Evolutionary conservation across 768 basidiomycete species (phyloP).

Genomic region (Cystobasidium onofrii): DNA sequence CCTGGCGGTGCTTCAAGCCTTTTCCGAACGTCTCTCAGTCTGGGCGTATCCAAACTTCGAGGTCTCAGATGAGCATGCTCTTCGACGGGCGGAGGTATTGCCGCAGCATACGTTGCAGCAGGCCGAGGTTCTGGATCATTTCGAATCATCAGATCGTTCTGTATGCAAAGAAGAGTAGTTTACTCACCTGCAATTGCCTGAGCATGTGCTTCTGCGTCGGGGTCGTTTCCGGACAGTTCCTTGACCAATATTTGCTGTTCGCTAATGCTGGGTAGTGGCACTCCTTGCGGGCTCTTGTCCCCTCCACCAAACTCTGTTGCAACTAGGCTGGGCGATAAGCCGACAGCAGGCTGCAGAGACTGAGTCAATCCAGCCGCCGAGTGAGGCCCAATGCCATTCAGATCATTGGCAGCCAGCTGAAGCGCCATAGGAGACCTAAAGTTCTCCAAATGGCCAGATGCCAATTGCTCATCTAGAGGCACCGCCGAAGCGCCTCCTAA

Average conservation of each 20-base stretch:
- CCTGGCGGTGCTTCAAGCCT: conserved; percentile 83
- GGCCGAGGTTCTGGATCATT: conserved; percentile 89
- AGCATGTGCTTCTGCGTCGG: conserved; percentile 75
- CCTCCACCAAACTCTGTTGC: conserved; percentile 50
- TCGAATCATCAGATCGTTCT: no score
- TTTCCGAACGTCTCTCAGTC: conserved; percentile 87
- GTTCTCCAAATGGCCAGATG: conserved; percentile 80
- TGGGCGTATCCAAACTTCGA: conserved; percentile 74
- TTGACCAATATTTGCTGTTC: conserved; percentile 97
- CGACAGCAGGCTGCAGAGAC: conserved; percentile 32
- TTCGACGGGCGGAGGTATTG: conserved; percentile 72
- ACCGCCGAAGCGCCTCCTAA: conserved; percentile 88
- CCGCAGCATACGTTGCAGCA: conserved; percentile 91
- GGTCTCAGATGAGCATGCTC: conserved; percentile 37
- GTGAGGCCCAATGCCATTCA: conserved; percentile 8
- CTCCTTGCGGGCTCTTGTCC: conserved; percentile 1
- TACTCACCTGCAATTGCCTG: conserved; percentile 74
- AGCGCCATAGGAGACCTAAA: conserved; percentile 84
- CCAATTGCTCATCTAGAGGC: conserved; percentile 84
- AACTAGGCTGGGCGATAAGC: conserved; percentile 42
- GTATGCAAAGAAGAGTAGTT: no score
- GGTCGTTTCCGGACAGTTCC: conserved; percentile 69
- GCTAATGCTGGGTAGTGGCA: conserved; percentile 51
- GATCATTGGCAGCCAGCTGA: conserved; percentile 32
- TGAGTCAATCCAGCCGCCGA: conserved; percentile 29